Conservation (phyloP, 2,329 filamentous ascomycete species). For the Alternaria sp. region DNA sequence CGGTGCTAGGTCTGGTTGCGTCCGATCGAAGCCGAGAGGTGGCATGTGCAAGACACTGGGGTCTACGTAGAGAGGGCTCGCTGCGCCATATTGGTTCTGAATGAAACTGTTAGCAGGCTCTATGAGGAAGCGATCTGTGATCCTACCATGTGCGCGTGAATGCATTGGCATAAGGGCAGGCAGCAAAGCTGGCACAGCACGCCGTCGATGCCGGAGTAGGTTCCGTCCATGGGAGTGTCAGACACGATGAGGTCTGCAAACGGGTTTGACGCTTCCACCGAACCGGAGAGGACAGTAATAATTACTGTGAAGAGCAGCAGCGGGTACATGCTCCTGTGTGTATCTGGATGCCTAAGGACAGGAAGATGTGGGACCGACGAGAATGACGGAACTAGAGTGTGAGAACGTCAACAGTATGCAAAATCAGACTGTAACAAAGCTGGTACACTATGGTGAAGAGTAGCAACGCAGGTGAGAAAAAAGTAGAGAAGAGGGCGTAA, state of each 20-base stretch:
- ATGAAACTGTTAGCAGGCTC: constrained; percentile 17
- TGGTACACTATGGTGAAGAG: neutral
- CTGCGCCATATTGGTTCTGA: constrained; percentile 13
- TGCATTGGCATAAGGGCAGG: constrained; percentile 26
- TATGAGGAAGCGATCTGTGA: neutral
- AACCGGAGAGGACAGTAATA: constrained; percentile 32
- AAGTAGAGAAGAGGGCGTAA: constrained; percentile 22
- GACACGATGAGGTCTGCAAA: constrained; percentile 30
- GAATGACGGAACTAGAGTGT: neutral
- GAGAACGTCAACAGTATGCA: neutral
- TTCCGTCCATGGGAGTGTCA: constrained; percentile 25
- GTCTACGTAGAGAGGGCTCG: constrained; percentile 2
- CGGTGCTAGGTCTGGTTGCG: constrained; percentile 8
- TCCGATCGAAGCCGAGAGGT: constrained; percentile 7
- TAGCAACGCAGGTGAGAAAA: constrained; percentile 11
- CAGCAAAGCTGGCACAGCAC: constrained; percentile 37
- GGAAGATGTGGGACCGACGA: constrained; percentile 12
- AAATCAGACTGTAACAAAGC: neutral
- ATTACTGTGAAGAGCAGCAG: constrained; percentile 36
- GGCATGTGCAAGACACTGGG: constrained; percentile 1
- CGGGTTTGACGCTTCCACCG: constrained; percentile 34
- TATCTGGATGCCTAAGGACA: constrained; percentile 32
- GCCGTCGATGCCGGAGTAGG: constrained; percentile 35
- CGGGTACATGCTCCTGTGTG: constrained; percentile 36
- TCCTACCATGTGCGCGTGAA: constrained; percentile 25